Percentiles rank a stretch among this genome's conserved stretches.
phyloP scores from a whole-genome alignment of 495 filamentous ascomycete genomes.

The Cercophora samala region DNA sequence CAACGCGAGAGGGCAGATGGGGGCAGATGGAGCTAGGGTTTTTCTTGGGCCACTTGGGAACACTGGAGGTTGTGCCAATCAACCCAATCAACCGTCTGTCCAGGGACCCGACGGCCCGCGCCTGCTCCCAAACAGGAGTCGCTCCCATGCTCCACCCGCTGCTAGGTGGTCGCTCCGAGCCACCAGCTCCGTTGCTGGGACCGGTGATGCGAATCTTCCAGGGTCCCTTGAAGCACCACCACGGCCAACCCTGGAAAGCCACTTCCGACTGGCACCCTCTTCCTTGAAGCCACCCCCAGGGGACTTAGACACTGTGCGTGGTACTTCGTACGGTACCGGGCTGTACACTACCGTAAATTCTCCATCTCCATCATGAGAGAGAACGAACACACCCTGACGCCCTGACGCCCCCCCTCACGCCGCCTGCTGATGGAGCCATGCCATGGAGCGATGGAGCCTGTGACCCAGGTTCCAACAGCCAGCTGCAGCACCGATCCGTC shows the following conservation, averaged over 20 bases:
- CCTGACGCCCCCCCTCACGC: conserved; percentile 5
- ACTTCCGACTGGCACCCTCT: conserved; percentile 6
- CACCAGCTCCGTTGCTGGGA: conserved; percentile 17
- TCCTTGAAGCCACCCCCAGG: not conserved
- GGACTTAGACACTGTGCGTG: not conserved
- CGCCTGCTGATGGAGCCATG: conserved; percentile 1
- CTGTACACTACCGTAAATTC: conserved; percentile 8
- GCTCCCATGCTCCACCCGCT: conserved; percentile 16
- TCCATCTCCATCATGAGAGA: not conserved
- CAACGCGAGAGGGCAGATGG: not conserved
- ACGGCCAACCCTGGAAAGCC: conserved; percentile 11
- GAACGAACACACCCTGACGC: not conserved
- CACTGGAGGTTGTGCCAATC: not conserved
- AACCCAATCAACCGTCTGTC: not conserved
- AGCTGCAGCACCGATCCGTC: conserved; percentile 27
- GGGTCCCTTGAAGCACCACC: conserved; percentile 7
- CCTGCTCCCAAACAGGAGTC: conserved; percentile 16
- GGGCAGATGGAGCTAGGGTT: conserved; percentile 3
- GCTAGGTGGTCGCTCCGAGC: conserved; percentile 18
- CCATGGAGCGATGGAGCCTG: conserved; percentile 18
- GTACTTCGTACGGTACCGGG: too few relatives aligned
- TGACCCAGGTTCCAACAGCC: conserved; percentile 24
- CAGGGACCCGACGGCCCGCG: conserved; percentile 17
- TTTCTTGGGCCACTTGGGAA: conserved; percentile 4
- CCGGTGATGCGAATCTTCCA: conserved; percentile 6